Base-by-base conservation (phyloP, 2,329 filamentous ascomycete genomes). In the Teratosphaeria viscida region DNA sequence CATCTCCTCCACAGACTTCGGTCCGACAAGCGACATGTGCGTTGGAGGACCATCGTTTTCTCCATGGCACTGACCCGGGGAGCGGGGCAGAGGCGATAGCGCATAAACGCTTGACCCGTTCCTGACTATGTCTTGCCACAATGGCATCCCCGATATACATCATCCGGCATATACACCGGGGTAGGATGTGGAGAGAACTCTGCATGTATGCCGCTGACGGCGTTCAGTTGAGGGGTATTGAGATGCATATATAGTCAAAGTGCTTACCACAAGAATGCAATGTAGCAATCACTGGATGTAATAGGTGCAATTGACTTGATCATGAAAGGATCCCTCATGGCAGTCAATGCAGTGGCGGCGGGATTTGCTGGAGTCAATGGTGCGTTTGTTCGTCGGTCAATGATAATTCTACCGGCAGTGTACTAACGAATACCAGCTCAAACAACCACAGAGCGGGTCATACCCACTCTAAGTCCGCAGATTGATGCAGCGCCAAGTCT, bases 401-500 rank as follows among this genome's bases (percentile, higher is more conserved):
- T 2, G 43, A 7, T 10, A 23, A 5, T 16, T 14, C 11, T 43
- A 49, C 43, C n/a, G 8, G 19, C 19, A 49, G n/a, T 19, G 19
- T 19, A n/a, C 16, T 49, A 23, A 49, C 5, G n/a, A 3, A 49
- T 5, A 32, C 14, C 49, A 61, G 60, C 61, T 39, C 60, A 61
- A 54, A 53, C 56, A 12, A 61, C 19, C 55, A 65, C 60, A 6
- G 52, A 64, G 32, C 57, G 61, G 16, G 39, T 60, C 12, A 43
- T 67, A 14, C 57, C 60, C 5, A 67, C 64, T 2, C 59, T 66
- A 5, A 54, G 29, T 56, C 66, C 70, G 37, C 69, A 72, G 56
- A 59, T 65, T 54, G 60, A 60, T 57, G 61, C 63, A 6, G 67
- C 68, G 26, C 67, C 68, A 6, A 68, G 62, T 39, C 59, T 69